Evolutionary conservation across 1,284 basidiomycete genomes (phyloP), one percentile per base, ranked within the genome.

Genomic region (Leccinum ponderosum): DNA sequence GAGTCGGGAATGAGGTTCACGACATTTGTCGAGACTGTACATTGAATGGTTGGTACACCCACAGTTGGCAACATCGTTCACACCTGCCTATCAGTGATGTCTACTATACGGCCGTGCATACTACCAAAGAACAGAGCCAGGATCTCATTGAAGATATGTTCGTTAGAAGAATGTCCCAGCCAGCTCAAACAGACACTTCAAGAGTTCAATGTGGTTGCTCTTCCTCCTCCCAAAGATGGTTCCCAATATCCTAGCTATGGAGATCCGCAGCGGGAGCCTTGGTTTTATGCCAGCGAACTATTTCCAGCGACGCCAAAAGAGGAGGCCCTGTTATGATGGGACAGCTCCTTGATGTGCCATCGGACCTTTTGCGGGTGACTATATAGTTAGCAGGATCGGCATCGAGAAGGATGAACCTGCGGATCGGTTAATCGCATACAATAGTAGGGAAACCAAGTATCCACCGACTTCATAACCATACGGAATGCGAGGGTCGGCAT

Each of bases 341-440:
- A 72, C 22, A 93, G 74, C 42, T 81, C 78, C 25, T 81, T 75
- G 11, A 89, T 74, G 58, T 87, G 75, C 8, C 70, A 75, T 59
- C 80, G 80, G 11, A 84, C 84, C 60, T 79, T 82, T 51, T 78
- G 73, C 83, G 79, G 31, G 86, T 69, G 12, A 81, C 78, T 79
- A 87, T 82, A 51, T 84, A 73, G 64, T 84, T 83, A 2, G 81
- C 77, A 3, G 81, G 68, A 59, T 90, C 87, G 44, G 85, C 76
- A 59, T 91, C 84, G n/a, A 91, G 80, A 83, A 91, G 92, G 61
- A 91, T 76, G 69, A 83, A 89, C 29, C 89, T 91, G 64, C 7
- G 11, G 25, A 37, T 53, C n/a, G 20, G 6, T 60, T 54, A 67
- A 33, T 54, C 33, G 31, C 33, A 51, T 27, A 42, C 37, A 17